These are phyloP conservation scores for Pseudopyrenochaeta lycopersici DNA, from an alignment of 2,329 filamentous ascomycete species.

Conservation along the genomic window DNA sequence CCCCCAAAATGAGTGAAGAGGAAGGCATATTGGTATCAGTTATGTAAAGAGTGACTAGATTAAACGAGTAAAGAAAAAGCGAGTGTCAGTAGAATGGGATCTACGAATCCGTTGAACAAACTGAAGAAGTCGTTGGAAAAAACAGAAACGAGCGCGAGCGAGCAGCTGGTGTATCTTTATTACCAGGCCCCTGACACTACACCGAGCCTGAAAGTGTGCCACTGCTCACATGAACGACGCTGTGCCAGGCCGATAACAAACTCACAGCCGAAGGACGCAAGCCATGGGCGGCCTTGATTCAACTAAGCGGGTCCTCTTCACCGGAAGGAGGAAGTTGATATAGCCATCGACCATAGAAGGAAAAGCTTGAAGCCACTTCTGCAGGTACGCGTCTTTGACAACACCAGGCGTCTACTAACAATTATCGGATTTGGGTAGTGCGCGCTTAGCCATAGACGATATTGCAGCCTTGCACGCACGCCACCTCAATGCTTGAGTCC, in stretches of 20 bases:
- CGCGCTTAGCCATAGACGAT: background rate
- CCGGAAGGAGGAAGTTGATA: background rate
- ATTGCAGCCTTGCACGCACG: background rate
- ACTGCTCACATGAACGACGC: background rate
- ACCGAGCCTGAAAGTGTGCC: constrained; percentile 4
- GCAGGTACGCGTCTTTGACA: constrained; percentile 20
- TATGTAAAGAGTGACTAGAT: constrained; percentile 31
- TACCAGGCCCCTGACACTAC: constrained; percentile 4
- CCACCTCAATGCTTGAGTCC: constrained; percentile 7
- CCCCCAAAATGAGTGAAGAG: constrained; percentile 36
- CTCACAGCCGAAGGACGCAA: constrained; percentile 11
- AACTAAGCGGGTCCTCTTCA: constrained; percentile 1
- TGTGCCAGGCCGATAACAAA: constrained; percentile 1
- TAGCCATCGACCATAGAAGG: constrained; percentile 2
- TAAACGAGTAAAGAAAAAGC: constrained; percentile 20
- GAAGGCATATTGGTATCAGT: constrained; percentile 35
- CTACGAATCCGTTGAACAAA: constrained; percentile 36
- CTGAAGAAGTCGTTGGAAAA: constrained; percentile 30
- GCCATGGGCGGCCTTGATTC: constrained; percentile 6
- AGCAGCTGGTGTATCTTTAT: constrained; percentile 16
- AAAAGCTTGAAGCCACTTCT: constrained; percentile 13
- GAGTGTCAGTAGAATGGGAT: constrained; percentile 34
- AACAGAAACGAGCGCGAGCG: constrained; percentile 1
- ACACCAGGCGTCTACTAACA: background rate
- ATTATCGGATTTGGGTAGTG: constrained; percentile 10